Evolutionary conservation across 306 rosid species (phyloP).

Genomic region (Canavalia gladiata): DNA sequence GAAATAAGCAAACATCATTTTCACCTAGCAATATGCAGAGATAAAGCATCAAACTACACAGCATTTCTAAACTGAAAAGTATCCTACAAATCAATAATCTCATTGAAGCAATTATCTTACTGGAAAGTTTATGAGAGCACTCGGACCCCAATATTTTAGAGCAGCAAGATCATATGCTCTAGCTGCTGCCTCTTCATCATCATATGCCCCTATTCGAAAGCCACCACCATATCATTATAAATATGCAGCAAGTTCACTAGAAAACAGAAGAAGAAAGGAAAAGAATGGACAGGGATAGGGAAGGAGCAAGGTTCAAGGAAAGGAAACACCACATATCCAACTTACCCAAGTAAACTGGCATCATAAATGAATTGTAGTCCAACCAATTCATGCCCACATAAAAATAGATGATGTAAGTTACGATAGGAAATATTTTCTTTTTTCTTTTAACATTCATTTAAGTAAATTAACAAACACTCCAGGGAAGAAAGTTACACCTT

Average conservation of each 20-base stretch:
- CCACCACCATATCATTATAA: background rate
- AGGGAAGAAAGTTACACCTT: constrained; percentile 16
- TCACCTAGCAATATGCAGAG: background rate
- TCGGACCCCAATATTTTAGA: constrained; percentile 86
- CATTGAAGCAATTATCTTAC: constrained; percentile 55
- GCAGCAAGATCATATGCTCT: constrained; percentile 93
- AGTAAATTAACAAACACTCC: background rate
- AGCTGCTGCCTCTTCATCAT: constrained; percentile 90
- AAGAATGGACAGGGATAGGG: background rate
- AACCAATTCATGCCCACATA: constrained; percentile 51
- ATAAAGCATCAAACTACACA: background rate
- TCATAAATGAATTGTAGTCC: constrained; percentile 35
- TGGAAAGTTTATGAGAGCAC: constrained; percentile 82
- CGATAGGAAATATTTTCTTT: background rate
- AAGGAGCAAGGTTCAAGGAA: background rate
- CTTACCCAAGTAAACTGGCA: constrained; percentile 88
- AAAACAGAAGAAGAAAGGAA: background rate
- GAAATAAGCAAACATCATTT: background rate
- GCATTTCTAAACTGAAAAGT: background rate
- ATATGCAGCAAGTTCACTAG: background rate
- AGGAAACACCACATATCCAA: constrained; percentile 23
- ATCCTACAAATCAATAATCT: constrained; percentile 10
- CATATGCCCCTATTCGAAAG: constrained; percentile 72
- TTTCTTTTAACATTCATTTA: background rate
- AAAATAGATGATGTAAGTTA: constrained; percentile 50